phyloP scores from a whole-genome alignment of 768 basidiomycete species.

The Calocybe indica region DNA sequence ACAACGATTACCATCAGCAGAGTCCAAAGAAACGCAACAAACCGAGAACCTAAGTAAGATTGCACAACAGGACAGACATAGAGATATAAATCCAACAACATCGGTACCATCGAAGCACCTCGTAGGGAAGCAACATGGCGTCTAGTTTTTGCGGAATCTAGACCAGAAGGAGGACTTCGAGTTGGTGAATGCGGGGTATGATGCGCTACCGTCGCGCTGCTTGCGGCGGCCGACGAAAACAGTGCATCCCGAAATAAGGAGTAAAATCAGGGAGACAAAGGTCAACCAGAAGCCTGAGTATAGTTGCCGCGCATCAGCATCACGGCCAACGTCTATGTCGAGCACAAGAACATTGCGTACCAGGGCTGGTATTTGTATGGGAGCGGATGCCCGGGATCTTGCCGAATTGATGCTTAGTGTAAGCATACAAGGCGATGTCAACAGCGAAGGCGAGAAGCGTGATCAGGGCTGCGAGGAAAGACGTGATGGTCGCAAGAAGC shows the following conservation, averaged over 20 bases:
- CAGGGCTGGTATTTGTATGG: slow-evolving; percentile 54
- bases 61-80: too few species aligned
- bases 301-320: not conserved
- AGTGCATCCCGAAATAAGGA: slow-evolving; percentile 59
- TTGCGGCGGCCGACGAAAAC: slow-evolving; percentile 65
- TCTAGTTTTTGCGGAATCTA: slow-evolving; percentile 32
- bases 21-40: too few species aligned
- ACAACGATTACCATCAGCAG: too few species aligned
- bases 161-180: slow-evolving; percentile 23
- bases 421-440: slow-evolving; percentile 69
- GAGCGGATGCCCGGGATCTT: slow-evolving; percentile 38
- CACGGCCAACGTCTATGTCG: slow-evolving; percentile 1
- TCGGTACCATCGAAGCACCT: too few species aligned
- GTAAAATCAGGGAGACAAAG: slow-evolving; percentile 57
- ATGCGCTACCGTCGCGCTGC: slow-evolving; percentile 40
- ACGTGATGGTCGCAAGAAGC: slow-evolving; percentile 56
- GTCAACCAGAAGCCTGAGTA: slow-evolving; percentile 69
- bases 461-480: slow-evolving; percentile 65
- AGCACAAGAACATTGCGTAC: slow-evolving; percentile 30
- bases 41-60: too few species aligned
- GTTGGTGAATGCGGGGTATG: slow-evolving; percentile 25
- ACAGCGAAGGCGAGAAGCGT: slow-evolving; percentile 70
- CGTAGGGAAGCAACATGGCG: not conserved
- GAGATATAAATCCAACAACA: too few species aligned
- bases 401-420: slow-evolving; percentile 50